Evolutionary conservation across 2,329 filamentous ascomycete species (phyloP).

Genomic region (Alternaria brassicae): DNA sequence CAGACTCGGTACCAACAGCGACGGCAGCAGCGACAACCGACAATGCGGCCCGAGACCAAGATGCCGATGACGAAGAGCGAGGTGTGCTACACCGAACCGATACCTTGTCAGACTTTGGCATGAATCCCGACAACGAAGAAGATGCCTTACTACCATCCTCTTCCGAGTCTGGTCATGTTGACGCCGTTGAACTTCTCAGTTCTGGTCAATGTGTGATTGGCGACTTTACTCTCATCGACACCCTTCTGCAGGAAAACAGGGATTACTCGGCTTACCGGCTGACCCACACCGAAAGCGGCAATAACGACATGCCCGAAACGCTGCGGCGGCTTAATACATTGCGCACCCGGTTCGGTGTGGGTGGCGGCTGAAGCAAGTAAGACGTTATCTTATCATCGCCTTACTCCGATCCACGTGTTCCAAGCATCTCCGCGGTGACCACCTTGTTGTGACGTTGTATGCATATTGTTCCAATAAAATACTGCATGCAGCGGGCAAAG

Average conservation of each 20-base stretch:
- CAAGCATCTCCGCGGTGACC: conserved; percentile 10
- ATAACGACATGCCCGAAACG: conserved; percentile 41
- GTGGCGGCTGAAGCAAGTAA: conserved; percentile 36
- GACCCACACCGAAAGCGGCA: conserved; percentile 35
- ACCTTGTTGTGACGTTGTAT: conserved; percentile 1
- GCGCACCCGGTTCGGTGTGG: conserved; percentile 44
- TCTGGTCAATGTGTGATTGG: conserved; percentile 57
- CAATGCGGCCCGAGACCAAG: conserved; percentile 52
- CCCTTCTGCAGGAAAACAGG: conserved; percentile 52
- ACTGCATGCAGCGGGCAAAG: conserved; percentile 7
- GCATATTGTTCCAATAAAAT: conserved; percentile 10
- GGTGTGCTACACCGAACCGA: conserved; percentile 57
- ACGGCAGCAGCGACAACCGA: conserved; percentile 13
- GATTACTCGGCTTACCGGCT: conserved; percentile 46
- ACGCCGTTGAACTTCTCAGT: conserved; percentile 54
- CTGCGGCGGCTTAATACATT: conserved; percentile 45
- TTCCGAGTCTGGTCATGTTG: conserved; percentile 32
- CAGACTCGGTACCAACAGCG: conserved; percentile 15
- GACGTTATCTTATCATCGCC: conserved; percentile 12
- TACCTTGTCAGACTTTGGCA: conserved; percentile 47
- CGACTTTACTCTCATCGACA: conserved; percentile 53
- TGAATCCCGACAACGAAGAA: conserved; percentile 51
- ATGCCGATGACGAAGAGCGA: conserved; percentile 67
- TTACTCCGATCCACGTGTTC: conserved; percentile 8
- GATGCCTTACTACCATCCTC: conserved; percentile 39